Evolutionary conservation across 441 rosid genomes (phyloP), one percentile per base, ranked within the genome.

Genomic region (Corymbia calophylla): DNA sequence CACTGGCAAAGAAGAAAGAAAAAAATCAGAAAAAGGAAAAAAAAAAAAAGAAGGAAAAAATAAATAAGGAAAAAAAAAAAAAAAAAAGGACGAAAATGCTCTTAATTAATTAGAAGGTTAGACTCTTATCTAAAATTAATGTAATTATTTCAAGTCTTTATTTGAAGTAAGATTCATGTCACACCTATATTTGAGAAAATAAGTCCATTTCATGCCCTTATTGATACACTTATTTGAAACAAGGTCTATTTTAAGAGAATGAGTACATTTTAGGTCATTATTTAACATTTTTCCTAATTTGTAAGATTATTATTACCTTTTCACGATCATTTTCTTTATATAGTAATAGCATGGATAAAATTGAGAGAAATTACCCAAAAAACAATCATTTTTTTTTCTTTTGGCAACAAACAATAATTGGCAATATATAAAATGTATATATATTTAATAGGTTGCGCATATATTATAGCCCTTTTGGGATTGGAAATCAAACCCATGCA

Each of bases 131-230:
- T 56, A 0, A 23, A 58, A 58, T 1, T 0, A 9, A 23, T 0
- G 1, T 56, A 23, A 23, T 23, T 56, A 56, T 0, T 56, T 23
- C 0, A 4, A 35, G 4, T 4, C 39, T 35, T 35, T 35, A 35
- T 35, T 35, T 35, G 39, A 35, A 58, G 11, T 1, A 58, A 58
- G 14, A 58, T 58, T 0, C 14, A 58, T 5, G 1, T 5, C 44
- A 39, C 44, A 58, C 1, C 6, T 10, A 39, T 58, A 58, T 25
- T 2, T 0, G 0, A 0, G 25, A 58, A 58, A 25, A 5, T 21
- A 0, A 5, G 14, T 58, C 0, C 17, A 25, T 0, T 25, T 25
- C 0, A 58, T 0, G 5, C 11, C 0, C 0, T 58, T 58, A 58
- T 25, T 25, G 0, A 58, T 0, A 4, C 25, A 0, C 0, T 58